These are phyloP conservation scores for Jatropha podagrica DNA, from an alignment of 441 rosid species.

Conservation along the genomic window DNA sequence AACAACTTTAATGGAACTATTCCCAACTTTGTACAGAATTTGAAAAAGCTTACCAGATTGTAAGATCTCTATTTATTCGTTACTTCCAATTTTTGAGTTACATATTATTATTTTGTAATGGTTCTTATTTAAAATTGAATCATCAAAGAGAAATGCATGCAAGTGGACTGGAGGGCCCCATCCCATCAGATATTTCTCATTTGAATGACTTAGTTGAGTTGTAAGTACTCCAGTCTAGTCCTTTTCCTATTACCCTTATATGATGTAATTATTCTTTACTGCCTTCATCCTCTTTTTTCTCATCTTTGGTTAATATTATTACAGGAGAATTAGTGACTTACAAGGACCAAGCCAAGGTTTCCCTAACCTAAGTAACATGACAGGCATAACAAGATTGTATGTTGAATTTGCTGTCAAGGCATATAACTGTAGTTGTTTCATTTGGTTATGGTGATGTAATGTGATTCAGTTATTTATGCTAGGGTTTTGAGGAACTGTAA, in stretches of 20 bases:
- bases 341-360: slow-evolving; percentile 57
- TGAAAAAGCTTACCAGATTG: slow-evolving; percentile 48
- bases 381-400: slow-evolving; percentile 44
- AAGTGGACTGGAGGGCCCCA: slow-evolving; percentile 37
- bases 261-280: background rate
- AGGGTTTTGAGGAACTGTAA: slow-evolving; percentile 61
- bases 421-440: background rate
- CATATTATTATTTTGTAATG: background rate
- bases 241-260: background rate
- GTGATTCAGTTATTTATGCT: slow-evolving; percentile 10
- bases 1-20: slow-evolving; percentile 53
- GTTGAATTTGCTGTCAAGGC: slow-evolving; percentile 23
- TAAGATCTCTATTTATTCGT: slow-evolving; percentile 17
- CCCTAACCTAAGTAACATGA: slow-evolving; percentile 41
- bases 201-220: slow-evolving; percentile 22
- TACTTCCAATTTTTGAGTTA: background rate
- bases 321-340: slow-evolving; percentile 77
- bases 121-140: slow-evolving; percentile 7
- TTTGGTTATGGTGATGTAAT: slow-evolving; percentile 13
- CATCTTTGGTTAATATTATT: slow-evolving; percentile 10
- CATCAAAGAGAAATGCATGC: slow-evolving; percentile 33
- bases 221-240: slow-evolving; percentile 24
- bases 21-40: slow-evolving; percentile 47
- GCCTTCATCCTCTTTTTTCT: slow-evolving; percentile 13
- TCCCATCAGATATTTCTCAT: slow-evolving; percentile 27